Percentiles rank a stretch among this genome's conserved stretches.
phyloP scores from a whole-genome alignment of 1,284 basidiomycete genomes.

The Anthracocystis walkeri region DNA sequence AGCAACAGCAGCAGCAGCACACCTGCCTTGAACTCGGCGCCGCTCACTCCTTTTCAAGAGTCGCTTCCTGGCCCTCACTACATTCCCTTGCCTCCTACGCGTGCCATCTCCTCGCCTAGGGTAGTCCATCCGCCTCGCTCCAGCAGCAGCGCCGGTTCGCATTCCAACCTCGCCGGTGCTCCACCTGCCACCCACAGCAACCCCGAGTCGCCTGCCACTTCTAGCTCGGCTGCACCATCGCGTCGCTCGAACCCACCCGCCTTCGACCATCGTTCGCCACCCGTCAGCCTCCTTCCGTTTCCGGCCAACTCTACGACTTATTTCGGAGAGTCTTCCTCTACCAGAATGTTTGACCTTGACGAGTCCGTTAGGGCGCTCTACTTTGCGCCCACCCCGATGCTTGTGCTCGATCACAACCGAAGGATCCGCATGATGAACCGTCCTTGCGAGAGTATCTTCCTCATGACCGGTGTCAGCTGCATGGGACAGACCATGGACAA shows the following conservation, averaged over 20 bases:
- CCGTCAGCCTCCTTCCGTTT: constrained; percentile 30
- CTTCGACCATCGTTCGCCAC: constrained; percentile 20
- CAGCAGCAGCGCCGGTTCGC: constrained; percentile 19
- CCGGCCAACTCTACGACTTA: constrained; percentile 29
- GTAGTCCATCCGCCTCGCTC: constrained; percentile 17
- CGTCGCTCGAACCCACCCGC: constrained; percentile 8
- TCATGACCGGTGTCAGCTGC: constrained; percentile 49
- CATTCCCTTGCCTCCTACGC: constrained; percentile 34
- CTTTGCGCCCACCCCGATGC: constrained; percentile 63
- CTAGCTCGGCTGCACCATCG: constrained; percentile 10
- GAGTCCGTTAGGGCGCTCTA: constrained; percentile 64
- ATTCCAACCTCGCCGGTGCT: not conserved
- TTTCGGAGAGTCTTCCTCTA: constrained; percentile 30
- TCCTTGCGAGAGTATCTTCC: constrained; percentile 58
- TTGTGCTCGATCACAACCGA: constrained; percentile 60
- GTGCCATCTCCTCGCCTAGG: constrained; percentile 31
- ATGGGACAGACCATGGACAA: constrained; percentile 59
- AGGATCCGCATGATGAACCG: constrained; percentile 63
- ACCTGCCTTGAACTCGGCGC: not conserved
- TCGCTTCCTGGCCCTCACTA: constrained; percentile 32
- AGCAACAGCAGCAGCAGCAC: not conserved
- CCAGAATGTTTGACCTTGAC: constrained; percentile 64
- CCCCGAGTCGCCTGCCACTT: constrained; percentile 25
- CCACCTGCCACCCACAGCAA: constrained; percentile 10
- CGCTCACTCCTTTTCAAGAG: constrained; percentile 31